Evolutionary conservation across 2,329 filamentous ascomycete species (phyloP).

Genomic region (Trichoderma sp.): DNA sequence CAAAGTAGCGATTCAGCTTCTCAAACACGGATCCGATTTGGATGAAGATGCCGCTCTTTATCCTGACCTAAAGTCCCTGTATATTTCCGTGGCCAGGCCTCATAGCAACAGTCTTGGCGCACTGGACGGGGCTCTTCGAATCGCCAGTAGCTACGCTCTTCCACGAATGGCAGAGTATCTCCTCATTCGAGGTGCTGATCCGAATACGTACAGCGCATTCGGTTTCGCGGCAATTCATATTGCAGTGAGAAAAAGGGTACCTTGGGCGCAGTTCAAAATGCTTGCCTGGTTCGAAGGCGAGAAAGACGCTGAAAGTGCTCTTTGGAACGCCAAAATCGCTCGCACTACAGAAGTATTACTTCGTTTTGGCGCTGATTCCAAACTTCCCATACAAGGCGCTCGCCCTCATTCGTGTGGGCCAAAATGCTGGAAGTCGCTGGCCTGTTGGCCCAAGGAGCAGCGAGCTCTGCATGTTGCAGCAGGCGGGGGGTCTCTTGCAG

Average conservation of each 20-base stretch:
- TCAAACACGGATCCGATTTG: constrained; percentile 21
- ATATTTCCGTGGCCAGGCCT: constrained; percentile 15
- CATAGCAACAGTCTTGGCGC: background rate
- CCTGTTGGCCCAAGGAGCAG: constrained; percentile 17
- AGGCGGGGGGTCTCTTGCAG: constrained; percentile 2
- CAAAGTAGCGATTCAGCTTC: constrained; percentile 1
- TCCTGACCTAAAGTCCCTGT: constrained; percentile 17
- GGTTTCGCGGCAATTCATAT: constrained; percentile 27
- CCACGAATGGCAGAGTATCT: constrained; percentile 19
- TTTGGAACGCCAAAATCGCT: constrained; percentile 10
- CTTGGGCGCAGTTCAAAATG: constrained; percentile 14
- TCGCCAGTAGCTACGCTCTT: constrained; percentile 27
- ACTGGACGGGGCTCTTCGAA: constrained; percentile 24
- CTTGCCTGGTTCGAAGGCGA: background rate
- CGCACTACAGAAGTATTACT: constrained; percentile 15
- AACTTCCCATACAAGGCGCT: background rate
- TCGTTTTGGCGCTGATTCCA: constrained; percentile 21
- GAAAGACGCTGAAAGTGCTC: background rate
- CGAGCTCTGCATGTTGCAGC: constrained; percentile 24
- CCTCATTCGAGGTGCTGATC: constrained; percentile 21
- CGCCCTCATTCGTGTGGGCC: constrained; percentile 6
- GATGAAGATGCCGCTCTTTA: constrained; percentile 11
- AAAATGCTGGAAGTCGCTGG: constrained; percentile 25
- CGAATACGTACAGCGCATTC: constrained; percentile 11
- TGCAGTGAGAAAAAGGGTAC: background rate